Evolutionary conservation across 257 asterid genomes (phyloP).

Genomic region (Ligustrum vulgare): DNA sequence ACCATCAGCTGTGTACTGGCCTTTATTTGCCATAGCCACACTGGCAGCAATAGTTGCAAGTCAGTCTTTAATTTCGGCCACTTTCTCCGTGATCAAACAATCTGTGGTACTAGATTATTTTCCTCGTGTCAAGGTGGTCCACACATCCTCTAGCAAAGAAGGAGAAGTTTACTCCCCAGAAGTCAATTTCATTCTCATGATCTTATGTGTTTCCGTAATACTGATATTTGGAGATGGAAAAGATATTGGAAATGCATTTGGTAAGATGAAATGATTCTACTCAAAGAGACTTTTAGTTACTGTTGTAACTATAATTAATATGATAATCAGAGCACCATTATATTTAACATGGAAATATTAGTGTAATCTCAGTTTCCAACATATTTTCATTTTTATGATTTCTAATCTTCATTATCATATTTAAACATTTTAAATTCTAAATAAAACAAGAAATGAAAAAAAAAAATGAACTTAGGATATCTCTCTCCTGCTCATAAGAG

Average conservation of each 20-base stretch:
- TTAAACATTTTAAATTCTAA: not conserved
- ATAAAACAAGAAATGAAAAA: not conserved
- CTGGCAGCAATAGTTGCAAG: constrained; percentile 42
- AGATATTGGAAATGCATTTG: constrained; percentile 44
- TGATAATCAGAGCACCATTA: not conserved
- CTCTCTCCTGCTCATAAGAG: not conserved
- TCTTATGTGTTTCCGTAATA: constrained; percentile 39
- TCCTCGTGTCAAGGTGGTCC: constrained; percentile 41
- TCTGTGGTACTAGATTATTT: constrained; percentile 40
- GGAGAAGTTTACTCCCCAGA: constrained; percentile 42
- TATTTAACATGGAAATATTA: not conserved
- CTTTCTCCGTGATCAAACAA: constrained; percentile 41
- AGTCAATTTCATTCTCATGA: constrained; percentile 36
- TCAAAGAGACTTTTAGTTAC: not conserved
- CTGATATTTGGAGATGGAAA: constrained; percentile 41
- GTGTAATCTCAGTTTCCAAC: not conserved
- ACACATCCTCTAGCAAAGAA: constrained; percentile 36
- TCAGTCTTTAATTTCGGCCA: constrained; percentile 42
- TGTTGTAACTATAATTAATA: too few species aligned
- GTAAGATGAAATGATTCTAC: constrained; percentile 13
- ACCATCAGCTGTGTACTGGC: constrained; percentile 42
- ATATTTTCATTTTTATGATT: not conserved
- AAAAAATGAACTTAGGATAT: not conserved
- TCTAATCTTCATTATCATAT: not conserved
- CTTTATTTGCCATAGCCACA: constrained; percentile 37